These are phyloP conservation scores for Tolypocladium inflatum DNA, from an alignment of 2,329 filamentous ascomycete species.

Conservation along the genomic window DNA sequence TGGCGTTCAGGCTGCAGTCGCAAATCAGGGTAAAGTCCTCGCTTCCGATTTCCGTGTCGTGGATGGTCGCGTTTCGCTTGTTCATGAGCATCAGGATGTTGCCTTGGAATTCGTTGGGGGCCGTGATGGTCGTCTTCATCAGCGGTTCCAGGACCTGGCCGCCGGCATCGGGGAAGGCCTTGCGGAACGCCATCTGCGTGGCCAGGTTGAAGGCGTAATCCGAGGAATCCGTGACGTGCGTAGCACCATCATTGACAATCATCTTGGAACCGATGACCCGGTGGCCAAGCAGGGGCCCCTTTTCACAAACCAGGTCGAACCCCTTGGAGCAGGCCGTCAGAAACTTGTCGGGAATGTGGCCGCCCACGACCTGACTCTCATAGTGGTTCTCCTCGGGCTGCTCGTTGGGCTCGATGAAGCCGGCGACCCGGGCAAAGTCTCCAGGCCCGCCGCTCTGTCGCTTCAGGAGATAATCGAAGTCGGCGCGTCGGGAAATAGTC, in stretches of 20 bases:
- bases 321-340: constrained; percentile 91
- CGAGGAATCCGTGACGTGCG: constrained; percentile 94
- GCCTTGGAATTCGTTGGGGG: constrained; percentile 95
- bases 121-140: constrained; percentile 97
- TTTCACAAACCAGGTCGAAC: constrained; percentile 72
- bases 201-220: constrained; percentile 94
- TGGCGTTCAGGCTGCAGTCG: constrained; percentile 88
- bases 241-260: constrained; percentile 93
- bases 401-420: constrained; percentile 81
- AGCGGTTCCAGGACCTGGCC: constrained; percentile 87
- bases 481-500: constrained; percentile 69
- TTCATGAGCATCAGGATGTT: constrained; percentile 91
- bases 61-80: constrained; percentile 91
- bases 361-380: constrained; percentile 79
- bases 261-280: constrained; percentile 82
- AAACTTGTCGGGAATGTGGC: constrained; percentile 91
- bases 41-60: constrained; percentile 85
- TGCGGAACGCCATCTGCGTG: constrained; percentile 92
- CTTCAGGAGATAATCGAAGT: constrained; percentile 90
- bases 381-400: constrained; percentile 69
- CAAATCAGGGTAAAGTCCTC: constrained; percentile 91
- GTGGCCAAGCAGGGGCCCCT: constrained; percentile 87
- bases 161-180: constrained; percentile 73
- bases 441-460: constrained; percentile 93
- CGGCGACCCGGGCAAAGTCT: constrained; percentile 87